Evolutionary conservation across 208 protist species (phyloP).

Genomic region (Leishmania arabica): DNA sequence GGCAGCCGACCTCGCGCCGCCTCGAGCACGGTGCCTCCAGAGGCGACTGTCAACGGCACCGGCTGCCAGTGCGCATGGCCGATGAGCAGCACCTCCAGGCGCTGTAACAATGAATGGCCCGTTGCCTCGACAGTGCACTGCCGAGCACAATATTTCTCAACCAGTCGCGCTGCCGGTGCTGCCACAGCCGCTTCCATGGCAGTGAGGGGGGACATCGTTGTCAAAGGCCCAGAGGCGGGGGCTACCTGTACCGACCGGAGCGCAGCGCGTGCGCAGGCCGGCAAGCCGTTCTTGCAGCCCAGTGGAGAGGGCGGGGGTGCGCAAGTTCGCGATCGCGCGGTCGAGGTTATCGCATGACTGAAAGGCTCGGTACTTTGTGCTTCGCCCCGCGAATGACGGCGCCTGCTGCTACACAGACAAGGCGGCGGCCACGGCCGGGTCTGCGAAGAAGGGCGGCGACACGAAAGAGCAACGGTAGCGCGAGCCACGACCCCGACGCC

Average conservation of each 20-base stretch:
- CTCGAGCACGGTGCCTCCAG: constrained; percentile 8
- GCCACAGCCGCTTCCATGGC: constrained; percentile 43
- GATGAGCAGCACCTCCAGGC: constrained; percentile 27
- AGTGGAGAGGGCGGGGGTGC: constrained; percentile 37
- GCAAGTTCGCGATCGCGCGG: constrained; percentile 51
- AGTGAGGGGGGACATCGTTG: constrained; percentile 26
- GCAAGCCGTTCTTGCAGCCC: constrained; percentile 34
- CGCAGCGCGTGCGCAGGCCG: constrained; percentile 21
- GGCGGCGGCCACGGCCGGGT: constrained; percentile 19
- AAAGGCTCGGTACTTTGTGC: constrained; percentile 57
- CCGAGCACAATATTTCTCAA: constrained; percentile 44
- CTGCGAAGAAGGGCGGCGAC: constrained; percentile 18
- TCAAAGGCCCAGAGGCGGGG: constrained; percentile 34
- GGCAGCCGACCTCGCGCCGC: neutral
- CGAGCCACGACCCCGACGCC: constrained; percentile 30
- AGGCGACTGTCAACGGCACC: neutral
- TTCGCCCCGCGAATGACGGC: constrained; percentile 27
- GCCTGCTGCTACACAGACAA: constrained; percentile 44
- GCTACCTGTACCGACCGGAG: constrained; percentile 36
- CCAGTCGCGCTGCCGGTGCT: constrained; percentile 49
- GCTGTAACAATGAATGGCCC: constrained; percentile 35
- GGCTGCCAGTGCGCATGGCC: constrained; percentile 47
- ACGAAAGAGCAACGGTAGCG: constrained; percentile 20
- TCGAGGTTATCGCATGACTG: constrained; percentile 50
- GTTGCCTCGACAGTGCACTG: constrained; percentile 41